Conservation (phyloP, 352 stramenopile species). For the Phytophthora meadii region DNA sequence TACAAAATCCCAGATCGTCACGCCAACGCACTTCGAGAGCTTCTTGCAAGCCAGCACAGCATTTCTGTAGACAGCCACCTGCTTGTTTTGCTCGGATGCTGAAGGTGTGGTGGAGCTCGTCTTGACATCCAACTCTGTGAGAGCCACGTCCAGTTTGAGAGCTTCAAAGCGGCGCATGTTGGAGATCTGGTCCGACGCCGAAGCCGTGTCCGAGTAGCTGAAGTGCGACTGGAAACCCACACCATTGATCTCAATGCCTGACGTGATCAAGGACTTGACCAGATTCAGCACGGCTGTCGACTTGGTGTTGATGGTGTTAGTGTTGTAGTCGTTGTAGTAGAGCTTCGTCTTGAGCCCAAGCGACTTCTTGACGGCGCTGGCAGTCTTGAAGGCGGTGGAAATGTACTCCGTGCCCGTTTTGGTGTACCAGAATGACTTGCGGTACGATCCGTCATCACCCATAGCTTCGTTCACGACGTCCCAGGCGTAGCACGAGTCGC, state of each 20-base stretch:
- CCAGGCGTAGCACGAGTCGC: conserved; percentile 27
- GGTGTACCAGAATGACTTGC: conserved; percentile 36
- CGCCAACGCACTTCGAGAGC: conserved; percentile 17
- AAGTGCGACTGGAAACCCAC: conserved; percentile 31
- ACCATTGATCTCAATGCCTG: conserved; percentile 18
- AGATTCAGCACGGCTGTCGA: conserved; percentile 23
- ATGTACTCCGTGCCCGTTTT: conserved; percentile 32
- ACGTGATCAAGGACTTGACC: conserved; percentile 5
- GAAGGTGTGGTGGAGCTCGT: conserved; percentile 15
- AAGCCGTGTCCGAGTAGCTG: conserved; percentile 7
- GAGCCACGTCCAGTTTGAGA: conserved; percentile 25
- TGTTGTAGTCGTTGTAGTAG: conserved; percentile 30
- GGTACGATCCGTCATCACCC: conserved; percentile 27
- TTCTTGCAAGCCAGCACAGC: conserved; percentile 29
- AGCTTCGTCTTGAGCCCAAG: conserved; percentile 22
- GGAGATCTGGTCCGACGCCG: conserved; percentile 16
- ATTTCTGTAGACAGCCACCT: conserved; percentile 21
- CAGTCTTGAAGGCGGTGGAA: conserved; percentile 23
- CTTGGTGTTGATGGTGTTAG: conserved; percentile 24
- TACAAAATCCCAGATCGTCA: conserved; percentile 25
- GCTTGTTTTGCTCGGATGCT: conserved; percentile 12
- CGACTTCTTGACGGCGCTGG: conserved; percentile 19
- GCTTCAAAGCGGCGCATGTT: conserved; percentile 30
- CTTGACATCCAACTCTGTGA: conserved; percentile 34
- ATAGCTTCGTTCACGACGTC: conserved; percentile 28